These are phyloP conservation scores for Macrotyloma uniflorum DNA, from an alignment of 306 rosid genomes.

Conservation along the genomic window DNA sequence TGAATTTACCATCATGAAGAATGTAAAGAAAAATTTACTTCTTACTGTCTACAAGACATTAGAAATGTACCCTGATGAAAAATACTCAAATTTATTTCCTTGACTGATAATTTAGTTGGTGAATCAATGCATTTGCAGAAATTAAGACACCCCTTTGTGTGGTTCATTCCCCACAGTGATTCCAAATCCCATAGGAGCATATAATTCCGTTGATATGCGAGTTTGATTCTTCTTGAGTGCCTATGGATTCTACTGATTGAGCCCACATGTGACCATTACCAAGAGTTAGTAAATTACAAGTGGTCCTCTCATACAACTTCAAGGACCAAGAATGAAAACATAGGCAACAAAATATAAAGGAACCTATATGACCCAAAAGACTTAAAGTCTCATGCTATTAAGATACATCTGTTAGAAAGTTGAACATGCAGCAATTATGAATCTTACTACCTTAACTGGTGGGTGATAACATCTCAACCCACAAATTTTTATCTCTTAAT, in stretches of 20 bases:
- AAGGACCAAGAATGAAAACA: conserved; percentile 6
- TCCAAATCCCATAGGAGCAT: conserved; percentile 25
- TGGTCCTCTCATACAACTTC: conserved; percentile 40
- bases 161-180: conserved; percentile 21
- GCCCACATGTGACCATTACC: conserved; percentile 37
- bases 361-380: conserved; percentile 34
- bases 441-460: conserved; percentile 44
- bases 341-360: conserved; percentile 18
- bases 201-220: conserved; percentile 22
- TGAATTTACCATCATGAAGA: no score
- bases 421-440: conserved; percentile 43
- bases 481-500: conserved; percentile 21
- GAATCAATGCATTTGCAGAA: not conserved
- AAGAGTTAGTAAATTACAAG: conserved; percentile 27
- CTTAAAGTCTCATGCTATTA: conserved; percentile 18
- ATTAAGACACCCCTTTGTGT: conserved; percentile 21
- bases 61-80: not conserved
- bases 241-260: conserved; percentile 32
- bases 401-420: conserved; percentile 27
- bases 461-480: conserved; percentile 57
- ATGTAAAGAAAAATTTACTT: no score
- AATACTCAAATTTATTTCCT: not conserved
- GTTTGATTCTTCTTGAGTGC: conserved; percentile 34
- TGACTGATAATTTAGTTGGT: not conserved
- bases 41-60: not conserved